phyloP scores from a whole-genome alignment of 371 early-diverging fungal genomes.

The Mortierella sp. region DNA sequence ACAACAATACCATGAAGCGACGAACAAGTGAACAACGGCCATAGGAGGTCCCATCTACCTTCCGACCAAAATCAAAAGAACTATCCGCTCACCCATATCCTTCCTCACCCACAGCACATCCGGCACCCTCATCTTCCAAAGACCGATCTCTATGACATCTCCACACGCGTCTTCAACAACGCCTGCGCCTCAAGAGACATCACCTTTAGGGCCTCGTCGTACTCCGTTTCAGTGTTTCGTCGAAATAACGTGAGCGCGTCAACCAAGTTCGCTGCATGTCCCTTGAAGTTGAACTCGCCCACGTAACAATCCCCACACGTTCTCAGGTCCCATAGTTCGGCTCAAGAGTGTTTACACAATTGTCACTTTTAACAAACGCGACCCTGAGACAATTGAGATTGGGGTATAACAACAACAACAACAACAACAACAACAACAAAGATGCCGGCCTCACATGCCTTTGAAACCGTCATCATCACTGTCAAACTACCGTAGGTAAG shows the following conservation, averaged over 20 bases:
- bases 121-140: neutral
- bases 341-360: neutral
- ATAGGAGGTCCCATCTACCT: no score
- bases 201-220: neutral
- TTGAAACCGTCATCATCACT: neutral
- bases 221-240: neutral
- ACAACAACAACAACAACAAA: neutral
- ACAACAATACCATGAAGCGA: constrained; percentile 9
- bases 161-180: neutral
- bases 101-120: neutral
- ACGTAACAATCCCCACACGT: neutral
- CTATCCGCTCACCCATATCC: neutral
- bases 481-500: no score
- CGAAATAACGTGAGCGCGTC: neutral
- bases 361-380: constrained; percentile 12
- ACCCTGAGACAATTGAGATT: neutral
- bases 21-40: constrained; percentile 8
- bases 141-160: neutral
- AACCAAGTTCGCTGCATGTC: neutral
- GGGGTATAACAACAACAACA: neutral
- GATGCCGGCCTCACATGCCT: neutral
- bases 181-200: neutral
- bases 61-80: neutral
- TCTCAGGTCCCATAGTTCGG: neutral
- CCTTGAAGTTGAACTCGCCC: no score